phyloP scores from a whole-genome alignment of 805 yeast genomes.

The Lachancea lanzarotensis region DNA sequence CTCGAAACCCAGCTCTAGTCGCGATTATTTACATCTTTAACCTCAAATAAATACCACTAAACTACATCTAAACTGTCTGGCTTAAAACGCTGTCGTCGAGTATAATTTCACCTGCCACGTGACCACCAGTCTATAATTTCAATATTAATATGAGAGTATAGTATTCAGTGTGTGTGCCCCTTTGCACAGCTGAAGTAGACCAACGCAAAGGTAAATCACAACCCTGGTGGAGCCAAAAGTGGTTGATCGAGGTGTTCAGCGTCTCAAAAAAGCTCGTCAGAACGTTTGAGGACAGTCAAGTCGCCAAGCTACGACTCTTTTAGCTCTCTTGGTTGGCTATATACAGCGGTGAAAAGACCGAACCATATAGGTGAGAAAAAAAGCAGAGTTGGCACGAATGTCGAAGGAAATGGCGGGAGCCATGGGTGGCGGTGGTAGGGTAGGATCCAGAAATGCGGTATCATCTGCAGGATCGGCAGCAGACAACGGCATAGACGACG shows the following conservation, averaged over 20 bases:
- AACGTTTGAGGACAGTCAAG: not conserved
- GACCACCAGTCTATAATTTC: not conserved
- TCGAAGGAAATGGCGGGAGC: slow-evolving; percentile 26
- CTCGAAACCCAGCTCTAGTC: too few relatives aligned
- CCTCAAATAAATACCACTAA: too few relatives aligned
- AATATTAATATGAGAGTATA: not conserved
- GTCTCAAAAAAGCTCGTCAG: not conserved
- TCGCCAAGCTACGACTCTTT: not conserved
- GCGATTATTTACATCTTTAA: too few relatives aligned
- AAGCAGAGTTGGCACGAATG: slow-evolving; percentile 13
- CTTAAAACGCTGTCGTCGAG: too few relatives aligned
- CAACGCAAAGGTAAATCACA: not conserved
- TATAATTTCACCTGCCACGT: too few relatives aligned
- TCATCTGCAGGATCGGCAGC: slow-evolving; percentile 2
- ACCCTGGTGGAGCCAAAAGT: not conserved
- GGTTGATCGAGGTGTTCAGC: not conserved
- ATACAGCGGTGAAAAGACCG: not conserved
- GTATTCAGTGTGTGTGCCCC: not conserved
- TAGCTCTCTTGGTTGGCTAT: not conserved
- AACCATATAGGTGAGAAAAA: not conserved
- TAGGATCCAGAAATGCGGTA: not conserved
- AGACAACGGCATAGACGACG: slow-evolving; percentile 20
- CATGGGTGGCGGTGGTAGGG: slow-evolving; percentile 17
- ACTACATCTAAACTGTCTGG: too few relatives aligned
- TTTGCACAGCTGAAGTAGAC: not conserved